These are phyloP conservation scores for Corchorus olitorius DNA, from an alignment of 345 rosid species.

Conservation along the genomic window DNA sequence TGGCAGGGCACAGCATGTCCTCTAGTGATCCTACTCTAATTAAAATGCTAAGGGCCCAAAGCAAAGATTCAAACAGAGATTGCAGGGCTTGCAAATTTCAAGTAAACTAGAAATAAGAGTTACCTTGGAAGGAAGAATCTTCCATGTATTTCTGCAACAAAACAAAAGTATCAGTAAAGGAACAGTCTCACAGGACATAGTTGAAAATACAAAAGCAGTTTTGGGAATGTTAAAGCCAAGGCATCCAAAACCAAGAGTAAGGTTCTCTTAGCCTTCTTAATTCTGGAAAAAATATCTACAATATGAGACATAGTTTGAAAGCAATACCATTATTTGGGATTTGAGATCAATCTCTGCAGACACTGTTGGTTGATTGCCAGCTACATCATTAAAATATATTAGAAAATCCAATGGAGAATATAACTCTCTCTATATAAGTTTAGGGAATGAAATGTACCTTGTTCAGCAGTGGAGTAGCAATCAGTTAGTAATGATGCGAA, in stretches of 20 bases:
- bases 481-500: slow-evolving; percentile 66
- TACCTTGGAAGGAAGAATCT: slow-evolving; percentile 88
- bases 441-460: slow-evolving; percentile 43
- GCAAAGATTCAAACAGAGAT: not conserved
- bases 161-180: slow-evolving; percentile 23
- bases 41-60: not conserved
- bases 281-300: not conserved
- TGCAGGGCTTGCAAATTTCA: slow-evolving; percentile 3
- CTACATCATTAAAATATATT: slow-evolving; percentile 34
- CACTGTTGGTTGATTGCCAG: slow-evolving; percentile 32
- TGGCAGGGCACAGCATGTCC: not conserved
- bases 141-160: slow-evolving; percentile 73
- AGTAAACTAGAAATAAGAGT: slow-evolving; percentile 15
- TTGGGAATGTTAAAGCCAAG: slow-evolving; percentile 17
- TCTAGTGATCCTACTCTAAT: not conserved
- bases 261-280: not conserved
- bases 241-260: not conserved
- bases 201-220: slow-evolving; percentile 18
- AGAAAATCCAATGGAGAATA: slow-evolving; percentile 19
- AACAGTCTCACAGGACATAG: not conserved
- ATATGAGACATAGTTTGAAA: not conserved
- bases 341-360: slow-evolving; percentile 52
- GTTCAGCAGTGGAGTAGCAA: slow-evolving; percentile 50
- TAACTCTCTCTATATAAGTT: slow-evolving; percentile 9
- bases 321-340: slow-evolving; percentile 72